Evolutionary conservation across 2,329 filamentous ascomycete genomes (phyloP), one percentile per base, ranked within the genome.

Genomic region (Byssothecium circinans): DNA sequence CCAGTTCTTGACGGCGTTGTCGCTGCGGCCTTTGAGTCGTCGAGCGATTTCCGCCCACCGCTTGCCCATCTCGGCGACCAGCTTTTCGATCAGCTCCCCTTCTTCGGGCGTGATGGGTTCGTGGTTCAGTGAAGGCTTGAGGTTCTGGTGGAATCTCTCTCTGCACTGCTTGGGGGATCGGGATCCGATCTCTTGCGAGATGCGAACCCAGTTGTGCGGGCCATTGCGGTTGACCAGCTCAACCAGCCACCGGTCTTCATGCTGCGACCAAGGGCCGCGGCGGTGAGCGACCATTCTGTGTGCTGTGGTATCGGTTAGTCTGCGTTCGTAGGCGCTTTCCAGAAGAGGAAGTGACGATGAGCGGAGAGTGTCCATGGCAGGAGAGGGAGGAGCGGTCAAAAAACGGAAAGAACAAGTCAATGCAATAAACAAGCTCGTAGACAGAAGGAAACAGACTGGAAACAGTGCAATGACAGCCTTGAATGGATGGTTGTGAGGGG

Each of bases 1-100:
- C 90, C 91, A 96, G 72, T 96, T 96, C 82, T 96, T 96, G 54
- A 96, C 89, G 22, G 89, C 88, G 65, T 96, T 96, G 76, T 96
- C 91, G 70, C 91, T 95, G 64, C 91, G 86, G 56, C 90, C 90
- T 45, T 86, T 81, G 17, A 96, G 80, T 37, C 84, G 80, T 57
- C 91, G 82, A 36, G 91, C 89, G 65, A 96, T 96, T 67, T 96
- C 90, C 2, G 91, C 91, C 91, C 91, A 96, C 47, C 88, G 84
- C 76, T 91, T 92, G 53, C 91, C 91, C 75, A 89, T 84, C 60
- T 87, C 81, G 10, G 74, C 71, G 14, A 96, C 91, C 69, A 94
- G 80, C 48, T 81, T 78, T 74, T 92, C 86, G 63, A 97, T 96
- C 61, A 84, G 65, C 32, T 79, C 70, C 43, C 87, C 84, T 49